Evolutionary conservation across 139 green algal genomes (phyloP).

Genomic region (Volvox africanus): DNA sequence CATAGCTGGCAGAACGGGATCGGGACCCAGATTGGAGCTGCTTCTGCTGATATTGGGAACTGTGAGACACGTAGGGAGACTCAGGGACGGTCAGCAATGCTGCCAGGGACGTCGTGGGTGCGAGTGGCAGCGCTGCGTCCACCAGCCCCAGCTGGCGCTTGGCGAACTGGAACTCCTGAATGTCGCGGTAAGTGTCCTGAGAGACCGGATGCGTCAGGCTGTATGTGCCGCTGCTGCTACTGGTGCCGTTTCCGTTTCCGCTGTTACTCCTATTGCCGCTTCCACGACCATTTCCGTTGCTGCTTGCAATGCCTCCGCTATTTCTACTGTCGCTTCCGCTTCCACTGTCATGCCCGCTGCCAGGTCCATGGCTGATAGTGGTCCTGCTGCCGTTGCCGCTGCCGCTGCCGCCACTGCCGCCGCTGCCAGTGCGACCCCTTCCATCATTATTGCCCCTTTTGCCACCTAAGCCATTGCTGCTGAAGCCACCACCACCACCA

Average conservation of each 20-base stretch:
- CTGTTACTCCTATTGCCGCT: no score
- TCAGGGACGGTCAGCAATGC: neutral
- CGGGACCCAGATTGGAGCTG: neutral
- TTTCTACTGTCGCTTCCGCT: neutral
- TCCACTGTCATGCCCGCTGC: neutral
- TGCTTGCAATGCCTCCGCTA: neutral
- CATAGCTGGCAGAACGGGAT: neutral
- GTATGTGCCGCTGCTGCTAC: no score
- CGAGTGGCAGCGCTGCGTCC: neutral
- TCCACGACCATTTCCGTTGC: neutral
- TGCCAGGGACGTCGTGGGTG: neutral
- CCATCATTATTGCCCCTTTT: no score
- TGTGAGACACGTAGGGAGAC: no score
- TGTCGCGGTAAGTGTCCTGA: neutral
- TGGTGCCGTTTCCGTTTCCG: no score
- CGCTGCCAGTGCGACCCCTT: neutral
- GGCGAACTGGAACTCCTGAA: constrained; percentile 5
- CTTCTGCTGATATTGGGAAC: neutral
- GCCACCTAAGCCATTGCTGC: neutral
- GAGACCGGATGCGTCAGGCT: neutral
- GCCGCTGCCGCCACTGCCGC: neutral
- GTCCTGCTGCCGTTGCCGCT: neutral
- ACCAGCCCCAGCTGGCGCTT: constrained; percentile 11
- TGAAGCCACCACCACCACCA: neutral
- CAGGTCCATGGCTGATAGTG: no score